Base-by-base conservation (phyloP, 441 rosid genomes). In the Macaranga tanarius region DNA sequence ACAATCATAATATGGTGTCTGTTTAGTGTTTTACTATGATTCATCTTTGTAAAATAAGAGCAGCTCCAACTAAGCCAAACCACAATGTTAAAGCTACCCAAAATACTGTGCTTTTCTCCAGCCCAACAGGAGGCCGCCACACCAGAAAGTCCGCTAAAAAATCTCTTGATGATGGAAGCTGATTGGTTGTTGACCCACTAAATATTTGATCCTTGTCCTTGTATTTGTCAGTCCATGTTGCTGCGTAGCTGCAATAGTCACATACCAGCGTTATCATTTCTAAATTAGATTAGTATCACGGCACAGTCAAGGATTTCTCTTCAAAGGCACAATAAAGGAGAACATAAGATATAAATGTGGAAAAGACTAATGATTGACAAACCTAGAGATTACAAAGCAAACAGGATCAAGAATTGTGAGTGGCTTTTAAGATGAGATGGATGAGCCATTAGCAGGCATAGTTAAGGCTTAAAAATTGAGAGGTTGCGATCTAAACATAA, bases 61-160 rank as follows among this genome's bases (percentile, higher is more conserved):
- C 95, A 57, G 97, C 93, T 67, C 96, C 97, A 66, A 95, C 97
- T 84, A 95, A 86, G 62, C 90, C 90, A 17, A 95, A 71, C 99
- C 99, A 92, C 10, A 92, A 51, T 7, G 95, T 82, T 81, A 95
- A 79, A 62, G 89, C 85, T 47, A 88, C 76, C 99, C 98, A 95
- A 69, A 95, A 92, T 9, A 81, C 86, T 47, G 71, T 68, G 79
- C 78, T 95, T 77, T 91, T 95, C 81, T 85, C 92, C 75, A 85
- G 60, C 7, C 95, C 99, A 0, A 47, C 77, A 0, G 92, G 92
- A 16, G 96, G 93, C 75, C 87, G 88, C 97, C 97, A 91, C 55
- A 83, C 88, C 79, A 92, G 79, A 77, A 92, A 84, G 81, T 92
- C 92, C 6, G 87, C 94, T 25, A 92, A 67, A 66, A 83, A 84